Base-by-base conservation (phyloP, 1,284 basidiomycete species). In the Mycena sp. region DNA sequence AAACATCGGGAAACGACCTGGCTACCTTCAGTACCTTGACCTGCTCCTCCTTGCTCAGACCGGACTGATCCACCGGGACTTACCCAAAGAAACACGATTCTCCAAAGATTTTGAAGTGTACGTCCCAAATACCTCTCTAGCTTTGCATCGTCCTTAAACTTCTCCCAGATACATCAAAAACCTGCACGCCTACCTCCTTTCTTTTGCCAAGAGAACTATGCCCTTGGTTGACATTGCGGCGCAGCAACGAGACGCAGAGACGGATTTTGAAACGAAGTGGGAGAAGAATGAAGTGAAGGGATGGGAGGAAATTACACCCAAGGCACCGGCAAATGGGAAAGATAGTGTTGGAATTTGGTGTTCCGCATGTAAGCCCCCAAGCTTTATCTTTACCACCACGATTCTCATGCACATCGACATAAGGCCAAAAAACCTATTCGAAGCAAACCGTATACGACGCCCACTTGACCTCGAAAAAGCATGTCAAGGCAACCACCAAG, bases 381-480 rank as follows among this genome's bases (percentile, higher is more conserved):
- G 14, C 66, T 46, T 35, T 35, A 14, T 66, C 59, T 64, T 41
- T 38, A 28, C 43, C 26, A 45, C 21, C 45, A 26, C 37, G 46
- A 50, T 38, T 63, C 45, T 58, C 58, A 26, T 60, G 40, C 35
- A 54, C 21, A 40, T 49, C 61, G 59, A 0, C 38, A 10, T 14
- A 53, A 96, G 94, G 96, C 75, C 93, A 96, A 76, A 96, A 96
- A 74, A 83, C 86, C 65, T 99, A 99, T 77, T 88, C 96, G 14
- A 99, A 99, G 77, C 94, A 98, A 77, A 98, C 97, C 0, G 98
- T 99, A 5, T 99, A 96, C 77, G 95, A 98, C 71, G 96, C 95
- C 5, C 98, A 99, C 75, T 80, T 99, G 50, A 94, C 89, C 10
- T 97, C 95, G 29, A 96, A 95, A 78, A 98, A 96, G 76, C 98